phyloP scores from a whole-genome alignment of 2,329 filamentous ascomycete species.

The Exophiala spinifera region DNA sequence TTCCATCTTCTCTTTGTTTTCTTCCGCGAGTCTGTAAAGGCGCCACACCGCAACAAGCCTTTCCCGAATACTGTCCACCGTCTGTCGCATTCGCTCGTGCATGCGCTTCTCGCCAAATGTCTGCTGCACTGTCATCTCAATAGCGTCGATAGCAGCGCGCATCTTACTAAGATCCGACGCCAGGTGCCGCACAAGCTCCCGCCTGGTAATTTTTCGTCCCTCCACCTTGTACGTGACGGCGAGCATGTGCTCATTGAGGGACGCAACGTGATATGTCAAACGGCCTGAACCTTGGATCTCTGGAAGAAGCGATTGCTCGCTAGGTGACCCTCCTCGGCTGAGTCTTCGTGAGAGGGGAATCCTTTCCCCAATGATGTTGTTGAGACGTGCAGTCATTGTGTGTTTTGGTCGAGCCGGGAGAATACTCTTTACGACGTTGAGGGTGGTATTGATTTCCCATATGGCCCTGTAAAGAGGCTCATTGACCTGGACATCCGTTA shows the following conservation, averaged over 20 bases:
- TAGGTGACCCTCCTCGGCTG: not conserved
- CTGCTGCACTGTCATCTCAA: slow-evolving; percentile 17
- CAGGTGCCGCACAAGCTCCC: slow-evolving; percentile 26
- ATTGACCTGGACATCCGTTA: slow-evolving; percentile 28
- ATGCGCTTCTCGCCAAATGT: slow-evolving; percentile 12
- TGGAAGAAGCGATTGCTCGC: slow-evolving; percentile 19
- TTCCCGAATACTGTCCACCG: slow-evolving; percentile 12
- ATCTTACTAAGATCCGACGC: slow-evolving; percentile 27
- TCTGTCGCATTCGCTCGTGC: slow-evolving; percentile 10
- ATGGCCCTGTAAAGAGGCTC: slow-evolving; percentile 26
- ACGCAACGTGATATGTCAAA: slow-evolving; percentile 21
- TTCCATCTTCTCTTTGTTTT: slow-evolving; percentile 17
- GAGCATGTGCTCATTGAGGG: slow-evolving; percentile 21
- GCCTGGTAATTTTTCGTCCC: slow-evolving; percentile 28
- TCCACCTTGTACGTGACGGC: slow-evolving; percentile 32
- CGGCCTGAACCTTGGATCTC: slow-evolving; percentile 24
- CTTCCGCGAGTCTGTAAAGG: slow-evolving; percentile 23
- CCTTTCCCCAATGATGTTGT: not conserved
- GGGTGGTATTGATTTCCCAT: slow-evolving; percentile 24
- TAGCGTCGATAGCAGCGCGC: slow-evolving; percentile 16
- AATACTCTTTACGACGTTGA: slow-evolving; percentile 25
- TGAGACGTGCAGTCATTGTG: not conserved
- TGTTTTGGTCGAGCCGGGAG: slow-evolving; percentile 5
- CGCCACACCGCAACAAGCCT: slow-evolving; percentile 16
- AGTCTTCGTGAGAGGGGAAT: not conserved